A percentile compares a stretch with the other conserved stretches of the same genome.
Conservation (phyloP, 1,284 basidiomycete species). For the Rhodotorula mucilaginosa region DNA sequence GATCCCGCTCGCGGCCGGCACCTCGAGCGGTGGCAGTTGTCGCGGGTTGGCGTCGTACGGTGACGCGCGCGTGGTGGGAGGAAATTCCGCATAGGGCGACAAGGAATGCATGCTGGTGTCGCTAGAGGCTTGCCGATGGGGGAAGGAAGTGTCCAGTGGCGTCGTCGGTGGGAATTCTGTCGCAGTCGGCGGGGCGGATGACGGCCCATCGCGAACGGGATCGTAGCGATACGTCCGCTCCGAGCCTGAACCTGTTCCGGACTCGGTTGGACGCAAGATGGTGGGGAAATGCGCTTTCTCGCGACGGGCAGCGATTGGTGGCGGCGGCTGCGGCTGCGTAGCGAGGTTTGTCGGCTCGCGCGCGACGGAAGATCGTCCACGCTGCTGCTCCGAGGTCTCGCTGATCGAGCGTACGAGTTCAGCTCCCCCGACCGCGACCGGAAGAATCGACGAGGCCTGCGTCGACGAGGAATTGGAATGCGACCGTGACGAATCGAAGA, state of each 20-base stretch:
- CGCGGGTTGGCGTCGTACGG: constrained; percentile 13
- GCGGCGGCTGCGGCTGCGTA: neutral
- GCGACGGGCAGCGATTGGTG: neutral
- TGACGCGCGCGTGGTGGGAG: neutral
- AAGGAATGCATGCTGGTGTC: neutral
- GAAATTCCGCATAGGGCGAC: neutral
- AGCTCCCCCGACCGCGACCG: neutral
- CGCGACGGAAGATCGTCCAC: neutral
- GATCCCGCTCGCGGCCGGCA: neutral
- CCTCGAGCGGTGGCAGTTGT: constrained; percentile 14
- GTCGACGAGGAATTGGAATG: neutral
- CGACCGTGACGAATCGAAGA: neutral
- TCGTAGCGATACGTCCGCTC: neutral
- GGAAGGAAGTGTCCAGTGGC: neutral
- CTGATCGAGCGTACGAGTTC: neutral
- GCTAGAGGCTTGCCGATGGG: neutral
- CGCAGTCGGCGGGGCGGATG: neutral
- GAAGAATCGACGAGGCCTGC: neutral
- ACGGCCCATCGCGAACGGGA: constrained; percentile 1
- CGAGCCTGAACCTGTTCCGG: no score
- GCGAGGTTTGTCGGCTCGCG: neutral
- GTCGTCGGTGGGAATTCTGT: neutral
- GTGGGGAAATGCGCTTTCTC: no score
- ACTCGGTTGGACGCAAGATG: neutral
- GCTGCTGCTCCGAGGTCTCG: neutral